Percentiles rank a stretch among this genome's conserved stretches.
These are phyloP conservation scores for Fusarium transvaalense DNA, from an alignment of 2,329 filamentous ascomycete species.

Conservation along the genomic window DNA sequence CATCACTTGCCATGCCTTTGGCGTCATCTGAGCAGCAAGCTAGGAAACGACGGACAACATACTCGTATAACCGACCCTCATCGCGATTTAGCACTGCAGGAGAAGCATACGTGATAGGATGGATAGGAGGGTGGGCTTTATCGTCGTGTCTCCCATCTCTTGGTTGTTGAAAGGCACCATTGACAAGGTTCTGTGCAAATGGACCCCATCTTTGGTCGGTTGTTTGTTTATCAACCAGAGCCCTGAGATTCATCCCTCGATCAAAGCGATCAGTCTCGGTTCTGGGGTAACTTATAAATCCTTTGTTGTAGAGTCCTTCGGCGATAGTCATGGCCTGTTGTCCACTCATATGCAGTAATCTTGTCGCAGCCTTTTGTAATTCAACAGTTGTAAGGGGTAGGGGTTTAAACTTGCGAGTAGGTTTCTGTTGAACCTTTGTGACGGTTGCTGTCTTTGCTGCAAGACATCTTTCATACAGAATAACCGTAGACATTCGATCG, in stretches of 20 bases:
- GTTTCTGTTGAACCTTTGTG: conserved; percentile 87
- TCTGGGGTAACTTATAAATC: conserved; percentile 96
- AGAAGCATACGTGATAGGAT: conserved; percentile 88
- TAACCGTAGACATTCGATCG: conserved; percentile 82
- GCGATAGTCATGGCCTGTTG: conserved; percentile 90
- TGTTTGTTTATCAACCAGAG: conserved; percentile 85
- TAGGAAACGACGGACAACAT: conserved; percentile 90
- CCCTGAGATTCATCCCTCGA: conserved; percentile 84
- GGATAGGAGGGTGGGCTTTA: conserved; percentile 96
- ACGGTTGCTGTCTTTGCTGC: conserved; percentile 81
- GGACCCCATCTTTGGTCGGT: conserved; percentile 81
- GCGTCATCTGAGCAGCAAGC: conserved; percentile 97
- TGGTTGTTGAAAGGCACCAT: conserved; percentile 84
- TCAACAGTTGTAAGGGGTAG: conserved; percentile 95
- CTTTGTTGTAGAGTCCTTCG: conserved; percentile 89
- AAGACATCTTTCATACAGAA: conserved; percentile 89
- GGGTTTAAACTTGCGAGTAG: conserved; percentile 93
- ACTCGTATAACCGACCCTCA: conserved; percentile 88
- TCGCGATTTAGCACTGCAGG: conserved; percentile 72
- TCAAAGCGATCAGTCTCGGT: conserved; percentile 98
- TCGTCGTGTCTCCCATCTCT: conserved; percentile 90
- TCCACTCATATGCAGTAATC: conserved; percentile 89
- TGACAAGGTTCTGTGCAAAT: conserved; percentile 80
- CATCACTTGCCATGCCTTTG: conserved; percentile 84
- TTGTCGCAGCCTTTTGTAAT: conserved; percentile 93